Base-by-base conservation (phyloP, 768 basidiomycete species). In the Leccinum imitatum region DNA sequence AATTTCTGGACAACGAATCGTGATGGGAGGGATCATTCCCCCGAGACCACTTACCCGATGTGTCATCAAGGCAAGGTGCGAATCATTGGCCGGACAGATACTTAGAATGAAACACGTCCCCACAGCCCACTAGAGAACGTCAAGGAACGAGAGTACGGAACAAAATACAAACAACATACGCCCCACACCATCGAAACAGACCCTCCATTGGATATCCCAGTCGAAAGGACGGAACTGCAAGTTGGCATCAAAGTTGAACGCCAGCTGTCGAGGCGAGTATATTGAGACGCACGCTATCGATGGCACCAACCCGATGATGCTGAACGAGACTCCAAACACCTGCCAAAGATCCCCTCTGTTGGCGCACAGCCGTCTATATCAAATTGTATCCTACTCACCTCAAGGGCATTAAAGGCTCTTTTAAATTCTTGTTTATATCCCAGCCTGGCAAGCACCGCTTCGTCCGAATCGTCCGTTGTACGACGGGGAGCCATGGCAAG, bases 321-420 rank as follows among this genome's bases (percentile, higher is more conserved):
- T 85, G 70, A 89, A 89, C 0, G 82, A 82, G 21, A 89, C 77
- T 1, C 87, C 87, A 60, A 89, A 88, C 8, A 87, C 83, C 84
- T 89, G 65, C 72, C 25, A 35, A 65, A 67, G 2, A 10, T 15
- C 10, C 15, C 23, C 4, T 35, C n/a, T 23, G 23, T 21, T 30
- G 44, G 23, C 6, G 39, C 21, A 1, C 9, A 10, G 14, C 27
- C 2, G 25, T n/a, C 21, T 21, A 8, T 13, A 23, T 37, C 19
- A 19, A 3, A 23, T 23, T 23, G 23, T 25, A 46, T 13, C 6
- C 4, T 10, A 53, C 59, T 54, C 51, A 69, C 72, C 55, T 73
- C 72, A 15, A 73, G 53, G 7, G 71, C 65, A 25, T 64, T 68
- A 33, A 75, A 75, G 15, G 66, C 72, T 21, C 73, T 65, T 53